Conservation (phyloP, 352 stramenopile genomes). For the Peronospora tabacina region DNA sequence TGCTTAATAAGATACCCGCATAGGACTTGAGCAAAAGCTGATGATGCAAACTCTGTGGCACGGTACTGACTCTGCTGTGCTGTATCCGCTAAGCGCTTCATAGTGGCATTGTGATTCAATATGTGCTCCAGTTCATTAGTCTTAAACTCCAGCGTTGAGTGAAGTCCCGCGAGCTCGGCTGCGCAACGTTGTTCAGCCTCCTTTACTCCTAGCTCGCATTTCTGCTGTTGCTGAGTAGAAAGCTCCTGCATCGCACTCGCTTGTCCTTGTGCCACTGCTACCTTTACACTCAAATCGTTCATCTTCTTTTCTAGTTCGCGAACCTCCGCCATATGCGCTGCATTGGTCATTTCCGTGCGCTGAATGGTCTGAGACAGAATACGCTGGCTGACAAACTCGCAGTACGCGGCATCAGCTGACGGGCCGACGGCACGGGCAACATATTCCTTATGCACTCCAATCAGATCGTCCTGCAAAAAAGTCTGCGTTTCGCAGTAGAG, state of each 20-base stretch:
- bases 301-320: conserved; percentile 70
- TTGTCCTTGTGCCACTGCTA: conserved; percentile 72
- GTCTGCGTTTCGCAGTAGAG: conserved; percentile 61
- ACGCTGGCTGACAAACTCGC: conserved; percentile 71
- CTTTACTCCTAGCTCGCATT: conserved; percentile 64
- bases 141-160: conserved; percentile 76
- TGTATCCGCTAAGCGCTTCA: conserved; percentile 78
- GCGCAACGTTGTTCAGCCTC: conserved; percentile 70
- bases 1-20: conserved; percentile 85
- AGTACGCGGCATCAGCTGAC: conserved; percentile 76
- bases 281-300: conserved; percentile 77
- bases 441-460: conserved; percentile 49
- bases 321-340: conserved; percentile 68
- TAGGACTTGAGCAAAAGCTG: conserved; percentile 57
- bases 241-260: conserved; percentile 78
- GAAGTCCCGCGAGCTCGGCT: conserved; percentile 54
- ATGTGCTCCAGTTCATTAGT: conserved; percentile 85
- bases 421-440: conserved; percentile 53
- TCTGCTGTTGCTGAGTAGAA: conserved; percentile 65
- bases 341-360: conserved; percentile 64
- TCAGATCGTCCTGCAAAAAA: conserved; percentile 50
- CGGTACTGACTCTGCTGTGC: conserved; percentile 81
- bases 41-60: conserved; percentile 74
- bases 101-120: conserved; percentile 81
- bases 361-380: conserved; percentile 70